A percentile compares a stretch with the other conserved stretches of the same genome.
Evolutionary conservation across 345 rosid genomes (phyloP).

Genomic region (Boechera retrofracta): DNA sequence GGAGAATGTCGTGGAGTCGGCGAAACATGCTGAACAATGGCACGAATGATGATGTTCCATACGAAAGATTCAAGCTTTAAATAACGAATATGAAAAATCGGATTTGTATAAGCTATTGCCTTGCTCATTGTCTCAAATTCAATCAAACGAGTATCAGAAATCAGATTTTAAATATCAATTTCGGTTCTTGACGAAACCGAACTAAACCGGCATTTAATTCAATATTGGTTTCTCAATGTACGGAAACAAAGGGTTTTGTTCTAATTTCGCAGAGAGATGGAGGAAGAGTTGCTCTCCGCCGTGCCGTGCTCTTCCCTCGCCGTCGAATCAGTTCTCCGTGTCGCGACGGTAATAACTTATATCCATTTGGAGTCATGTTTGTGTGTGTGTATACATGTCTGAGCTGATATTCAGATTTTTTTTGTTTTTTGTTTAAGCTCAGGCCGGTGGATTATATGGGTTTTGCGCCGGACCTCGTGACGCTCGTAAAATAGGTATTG

Average conservation of each 20-base stretch:
- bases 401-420: constrained; percentile 7
- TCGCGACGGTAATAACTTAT: constrained; percentile 55
- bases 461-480: constrained; percentile 63
- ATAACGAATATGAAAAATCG: constrained; percentile 47
- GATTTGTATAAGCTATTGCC: constrained; percentile 43
- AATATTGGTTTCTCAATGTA: neutral
- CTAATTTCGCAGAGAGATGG: constrained; percentile 46
- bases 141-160: neutral
- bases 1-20: constrained; percentile 39
- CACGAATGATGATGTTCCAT: constrained; percentile 57
- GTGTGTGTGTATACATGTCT: neutral
- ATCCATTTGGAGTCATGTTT: neutral
- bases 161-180: neutral
- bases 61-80: constrained; percentile 55
- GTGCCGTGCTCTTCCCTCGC: constrained; percentile 85
- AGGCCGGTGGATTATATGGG: constrained; percentile 89
- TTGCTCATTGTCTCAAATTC: neutral
- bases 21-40: constrained; percentile 34
- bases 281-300: constrained; percentile 54
- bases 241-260: neutral
- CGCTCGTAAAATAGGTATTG: constrained; percentile 63
- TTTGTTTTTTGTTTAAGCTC: neutral
- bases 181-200: constrained; percentile 18
- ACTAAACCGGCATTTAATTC: constrained; percentile 22
- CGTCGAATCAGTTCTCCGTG: constrained; percentile 66